A percentile compares a stretch with the other conserved stretches of the same genome.
Evolutionary conservation across 108 stramenopile species (phyloP).

Genomic region (Nitzschia putrida): DNA sequence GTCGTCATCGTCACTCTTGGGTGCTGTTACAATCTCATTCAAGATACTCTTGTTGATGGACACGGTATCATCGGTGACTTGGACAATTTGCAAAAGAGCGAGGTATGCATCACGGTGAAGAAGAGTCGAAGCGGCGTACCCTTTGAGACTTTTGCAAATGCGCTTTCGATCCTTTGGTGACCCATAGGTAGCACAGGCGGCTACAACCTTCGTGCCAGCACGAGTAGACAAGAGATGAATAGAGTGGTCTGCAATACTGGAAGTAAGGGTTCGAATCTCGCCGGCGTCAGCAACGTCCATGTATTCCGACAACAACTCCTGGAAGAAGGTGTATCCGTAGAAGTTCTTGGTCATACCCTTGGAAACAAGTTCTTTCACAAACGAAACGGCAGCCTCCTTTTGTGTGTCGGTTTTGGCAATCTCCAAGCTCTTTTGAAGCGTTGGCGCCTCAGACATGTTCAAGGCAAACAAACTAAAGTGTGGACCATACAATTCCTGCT

Average conservation of each 20-base stretch:
- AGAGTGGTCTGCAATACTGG: constrained; percentile 76
- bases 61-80: constrained; percentile 94
- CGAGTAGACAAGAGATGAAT: constrained; percentile 85
- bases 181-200: constrained; percentile 82
- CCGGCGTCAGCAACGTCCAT: constrained; percentile 56
- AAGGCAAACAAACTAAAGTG: constrained; percentile 74
- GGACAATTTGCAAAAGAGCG: constrained; percentile 79
- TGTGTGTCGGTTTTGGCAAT: constrained; percentile 66
- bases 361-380: constrained; percentile 60
- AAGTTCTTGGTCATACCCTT: constrained; percentile 86
- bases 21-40: constrained; percentile 54
- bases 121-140: constrained; percentile 81
- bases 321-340: constrained; percentile 82
- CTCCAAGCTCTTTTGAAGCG: constrained; percentile 22
- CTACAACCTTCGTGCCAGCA: constrained; percentile 80
- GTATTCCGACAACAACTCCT: constrained; percentile 79
- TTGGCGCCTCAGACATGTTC: constrained; percentile 29
- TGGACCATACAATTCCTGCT: constrained; percentile 89
- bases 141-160: constrained; percentile 90
- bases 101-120: constrained; percentile 92
- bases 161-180: constrained; percentile 90
- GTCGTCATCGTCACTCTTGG: constrained; percentile 26
- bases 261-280: constrained; percentile 63
- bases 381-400: constrained; percentile 53
- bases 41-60: constrained; percentile 89